Conservation (phyloP, 768 basidiomycete species). For the Tricholoma saponaceum region DNA sequence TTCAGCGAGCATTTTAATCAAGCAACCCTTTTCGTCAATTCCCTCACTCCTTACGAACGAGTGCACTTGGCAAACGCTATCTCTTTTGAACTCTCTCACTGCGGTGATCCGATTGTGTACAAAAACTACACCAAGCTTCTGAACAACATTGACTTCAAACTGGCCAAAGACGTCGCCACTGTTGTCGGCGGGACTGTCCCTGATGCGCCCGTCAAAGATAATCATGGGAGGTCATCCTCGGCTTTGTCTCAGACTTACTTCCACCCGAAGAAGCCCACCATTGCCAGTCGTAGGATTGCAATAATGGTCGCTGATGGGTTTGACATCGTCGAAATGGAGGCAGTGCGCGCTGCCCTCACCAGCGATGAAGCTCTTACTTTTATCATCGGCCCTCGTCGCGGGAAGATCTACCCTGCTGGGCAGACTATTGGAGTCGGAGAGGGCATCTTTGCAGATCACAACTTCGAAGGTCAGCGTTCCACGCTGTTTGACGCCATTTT, state of each 20-base stretch:
- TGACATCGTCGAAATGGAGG: constrained; percentile 53
- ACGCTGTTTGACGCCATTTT: constrained; percentile 82
- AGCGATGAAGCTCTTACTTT: constrained; percentile 54
- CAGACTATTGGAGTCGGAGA: constrained; percentile 21
- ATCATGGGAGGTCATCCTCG: constrained; percentile 53
- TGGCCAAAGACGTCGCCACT: constrained; percentile 65
- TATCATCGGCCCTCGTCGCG: constrained; percentile 66
- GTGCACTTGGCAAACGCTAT: constrained; percentile 66
- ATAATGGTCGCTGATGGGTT: constrained; percentile 77
- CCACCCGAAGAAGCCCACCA: constrained; percentile 50
- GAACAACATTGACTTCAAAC: constrained; percentile 68
- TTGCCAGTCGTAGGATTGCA: constrained; percentile 68
- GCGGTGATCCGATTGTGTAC: constrained; percentile 72
- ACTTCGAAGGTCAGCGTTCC: constrained; percentile 74
- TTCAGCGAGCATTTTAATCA: constrained; percentile 79
- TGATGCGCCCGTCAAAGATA: constrained; percentile 40
- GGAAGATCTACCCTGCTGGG: constrained; percentile 34
- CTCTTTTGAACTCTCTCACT: constrained; percentile 82
- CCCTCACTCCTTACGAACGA: constrained; percentile 64
- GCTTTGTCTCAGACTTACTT: constrained; percentile 60
- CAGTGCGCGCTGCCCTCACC: constrained; percentile 50
- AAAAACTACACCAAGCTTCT: constrained; percentile 62
- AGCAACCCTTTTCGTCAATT: constrained; percentile 81
- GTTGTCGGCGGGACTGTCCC: constrained; percentile 63
- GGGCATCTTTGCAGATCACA: constrained; percentile 56